These are phyloP conservation scores for Physcomitrium patens DNA, from an alignment of 225 moss, liverwort and hornwort species.

Conservation along the genomic window DNA sequence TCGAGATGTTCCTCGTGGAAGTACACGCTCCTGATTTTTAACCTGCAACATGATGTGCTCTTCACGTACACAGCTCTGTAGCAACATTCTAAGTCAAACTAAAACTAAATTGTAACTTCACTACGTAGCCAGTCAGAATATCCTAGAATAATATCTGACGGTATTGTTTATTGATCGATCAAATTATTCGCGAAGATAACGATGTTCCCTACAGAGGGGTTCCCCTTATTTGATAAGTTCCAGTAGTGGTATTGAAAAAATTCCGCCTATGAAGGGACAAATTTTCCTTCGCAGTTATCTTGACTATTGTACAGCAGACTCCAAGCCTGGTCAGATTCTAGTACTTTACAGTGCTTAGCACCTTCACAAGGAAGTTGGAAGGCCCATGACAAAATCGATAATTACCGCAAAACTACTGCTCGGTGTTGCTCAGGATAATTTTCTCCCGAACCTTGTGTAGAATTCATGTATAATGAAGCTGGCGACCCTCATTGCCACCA, in stretches of 20 bases:
- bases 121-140: not conserved
- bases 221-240: slow-evolving; percentile 42
- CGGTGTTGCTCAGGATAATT: slow-evolving; percentile 11
- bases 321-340: slow-evolving; percentile 38
- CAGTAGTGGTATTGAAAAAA: slow-evolving; percentile 34
- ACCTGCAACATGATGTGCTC: no score
- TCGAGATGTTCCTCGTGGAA: no score
- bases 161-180: slow-evolving; percentile 50
- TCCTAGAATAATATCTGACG: slow-evolving; percentile 14
- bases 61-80: no score
- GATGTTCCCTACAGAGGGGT: slow-evolving; percentile 23
- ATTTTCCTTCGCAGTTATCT: slow-evolving; percentile 25
- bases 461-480: slow-evolving; percentile 21
- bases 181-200: slow-evolving; percentile 40
- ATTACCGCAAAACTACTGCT: slow-evolving; percentile 31
- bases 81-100: no score
- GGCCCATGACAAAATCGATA: slow-evolving; percentile 35
- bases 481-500: slow-evolving; percentile 4
- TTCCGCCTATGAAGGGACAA: slow-evolving; percentile 37
- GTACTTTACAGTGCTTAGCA: slow-evolving; percentile 40
- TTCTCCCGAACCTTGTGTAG: slow-evolving; percentile 25
- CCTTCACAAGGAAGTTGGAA: slow-evolving; percentile 35
- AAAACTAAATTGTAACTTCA: no score
- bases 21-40: no score
- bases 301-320: slow-evolving; percentile 49